Evolutionary conservation across 1,284 basidiomycete species (phyloP), one percentile per base, ranked within the genome.

Genomic region (Ceratobasidium sp.): DNA sequence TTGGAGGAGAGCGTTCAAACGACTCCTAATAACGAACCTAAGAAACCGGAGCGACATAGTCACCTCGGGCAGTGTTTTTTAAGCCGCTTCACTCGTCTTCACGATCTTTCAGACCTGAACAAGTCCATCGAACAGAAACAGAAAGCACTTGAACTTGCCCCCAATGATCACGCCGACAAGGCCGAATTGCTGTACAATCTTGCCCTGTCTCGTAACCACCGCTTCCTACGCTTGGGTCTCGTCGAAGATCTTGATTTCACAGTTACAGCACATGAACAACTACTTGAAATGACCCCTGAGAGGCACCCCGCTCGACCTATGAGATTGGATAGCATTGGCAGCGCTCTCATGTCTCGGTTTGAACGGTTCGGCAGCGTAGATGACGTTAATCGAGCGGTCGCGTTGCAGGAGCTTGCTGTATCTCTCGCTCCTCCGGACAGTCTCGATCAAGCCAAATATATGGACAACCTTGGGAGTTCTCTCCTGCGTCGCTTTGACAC

Each of bases 401-500:
- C 9, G 12, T 51, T 15, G 4, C 46, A 68, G 10, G 7, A 51
- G 12, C 20, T n/a, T 9, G 66, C 66, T 3, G 18, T 49, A 26
- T 49, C 44, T 20, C 46, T 68, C 18, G 23, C 28, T 28, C 20
- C 44, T 12, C 23, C 15, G 23, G n/a, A 39, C 12, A 15, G 23
- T 23, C 10, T 42, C 10, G 23, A 68, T 15, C 15, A 23, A 42
- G 18, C 44, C 6, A 23, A 12, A 12, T 51, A 20, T 5, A 23
- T 51, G 20, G 28, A 39, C 26, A 51, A 33, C n/a, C 44, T 68
- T 33, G 66, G 66, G 18, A 15, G 44, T 13, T 68, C 49, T 15
- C 49, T 46, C n/a, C 64, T 46, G 15, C n/a, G 64, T 44, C 64
- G 64, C 12, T 66, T 66, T 42, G 64, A 66, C 12, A 10, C 28